Base-by-base conservation (phyloP, 306 rosid genomes). In the Parietaria judaica region DNA sequence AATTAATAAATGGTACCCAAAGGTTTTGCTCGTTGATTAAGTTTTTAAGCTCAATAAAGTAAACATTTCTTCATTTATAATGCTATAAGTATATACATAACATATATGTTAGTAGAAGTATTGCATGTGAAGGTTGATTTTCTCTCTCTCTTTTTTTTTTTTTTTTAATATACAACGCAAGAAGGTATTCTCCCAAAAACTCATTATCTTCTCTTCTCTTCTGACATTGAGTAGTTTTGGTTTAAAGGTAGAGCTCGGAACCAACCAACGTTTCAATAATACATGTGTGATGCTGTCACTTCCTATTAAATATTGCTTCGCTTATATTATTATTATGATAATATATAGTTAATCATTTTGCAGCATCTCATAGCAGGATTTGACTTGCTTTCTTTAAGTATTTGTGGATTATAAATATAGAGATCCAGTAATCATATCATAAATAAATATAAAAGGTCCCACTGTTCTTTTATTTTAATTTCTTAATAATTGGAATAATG, bases 261-360 rank as follows among this genome's bases (percentile, higher is more conserved):
- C 31, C 31, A 23, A 23, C 31, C 31, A 23, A 23, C 31, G 31
- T 23, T 23, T 1, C 31, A 23, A 23, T 41, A 41, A 5, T 41
- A 41, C 45, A 51, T 51, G 15, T 31, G 34, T 54, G 63, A 58
- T 58, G 63, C 41, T 38, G 16, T 34, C 63, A 58, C 63, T 57
- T 36, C 15, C 61, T 37, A 57, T 57, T 36, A 36, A 36, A 36
- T 57, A 57, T 57, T 57, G 23, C 17, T 11, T 14, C 14, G 38
- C 16, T 58, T 45, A 16, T 3, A 36, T 14, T 37, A 35, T 38
- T 0, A 58, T 58, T 13, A 38, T 58, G 12, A 44, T 58, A 14
- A 36, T 47, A 6, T 9, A 46, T 6, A 58, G 39, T 14, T 2
- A 58, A 13, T n/a, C 31, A 23, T 0, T 7, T 58, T 38, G 15